These are phyloP conservation scores for Paulownia fortunei DNA, from an alignment of 257 asterid species.

Conservation along the genomic window DNA sequence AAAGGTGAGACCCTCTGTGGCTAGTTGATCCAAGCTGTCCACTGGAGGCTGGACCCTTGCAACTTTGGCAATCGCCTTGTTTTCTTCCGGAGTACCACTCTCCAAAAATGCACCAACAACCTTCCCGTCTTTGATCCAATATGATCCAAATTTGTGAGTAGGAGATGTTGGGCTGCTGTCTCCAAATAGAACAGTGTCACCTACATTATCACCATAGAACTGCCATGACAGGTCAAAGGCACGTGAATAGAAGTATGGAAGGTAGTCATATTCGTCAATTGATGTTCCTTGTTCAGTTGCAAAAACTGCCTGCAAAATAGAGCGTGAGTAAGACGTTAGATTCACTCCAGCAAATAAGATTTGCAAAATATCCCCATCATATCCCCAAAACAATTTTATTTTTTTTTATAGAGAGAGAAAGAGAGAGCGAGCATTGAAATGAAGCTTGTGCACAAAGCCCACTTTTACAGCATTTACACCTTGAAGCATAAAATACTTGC, in stretches of 20 bases:
- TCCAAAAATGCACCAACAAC: constrained; percentile 84
- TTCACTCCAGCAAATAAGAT: constrained; percentile 3
- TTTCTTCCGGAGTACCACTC: constrained; percentile 88
- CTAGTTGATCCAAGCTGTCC: constrained; percentile 62
- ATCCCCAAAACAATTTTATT: neutral
- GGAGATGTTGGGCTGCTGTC: constrained; percentile 70
- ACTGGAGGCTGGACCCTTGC: constrained; percentile 79
- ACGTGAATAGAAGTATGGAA: constrained; percentile 89
- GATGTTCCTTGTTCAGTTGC: constrained; percentile 68
- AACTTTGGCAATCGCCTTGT: constrained; percentile 82
- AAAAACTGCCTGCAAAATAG: constrained; percentile 68
- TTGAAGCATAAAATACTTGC: too few species aligned
- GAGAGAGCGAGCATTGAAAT: neutral
- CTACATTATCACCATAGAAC: constrained; percentile 87
- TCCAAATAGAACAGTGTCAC: constrained; percentile 78
- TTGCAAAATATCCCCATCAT: neutral
- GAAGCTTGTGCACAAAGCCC: neutral
- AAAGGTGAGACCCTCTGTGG: constrained; percentile 70
- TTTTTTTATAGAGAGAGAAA: neutral
- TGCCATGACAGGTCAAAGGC: constrained; percentile 92
- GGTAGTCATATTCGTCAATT: constrained; percentile 81
- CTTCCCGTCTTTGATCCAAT: constrained; percentile 89
- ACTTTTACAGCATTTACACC: too few species aligned
- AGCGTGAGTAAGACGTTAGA: neutral
- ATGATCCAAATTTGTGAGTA: constrained; percentile 84